These are phyloP conservation scores for Leccinum incarnatum DNA, from an alignment of 768 basidiomycete species.

Conservation along the genomic window DNA sequence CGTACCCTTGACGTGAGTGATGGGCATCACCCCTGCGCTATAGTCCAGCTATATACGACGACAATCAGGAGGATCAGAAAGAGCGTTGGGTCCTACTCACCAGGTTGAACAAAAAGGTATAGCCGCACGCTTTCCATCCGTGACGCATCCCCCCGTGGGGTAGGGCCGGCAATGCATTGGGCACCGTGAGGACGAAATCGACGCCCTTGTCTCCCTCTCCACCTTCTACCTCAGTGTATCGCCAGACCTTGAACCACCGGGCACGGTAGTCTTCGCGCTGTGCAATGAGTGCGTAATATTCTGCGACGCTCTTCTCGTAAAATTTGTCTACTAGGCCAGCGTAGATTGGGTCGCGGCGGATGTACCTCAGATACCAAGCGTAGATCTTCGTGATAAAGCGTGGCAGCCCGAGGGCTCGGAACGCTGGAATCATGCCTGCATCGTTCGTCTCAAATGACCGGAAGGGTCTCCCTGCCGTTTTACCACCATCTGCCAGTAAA, in stretches of 20 bases:
- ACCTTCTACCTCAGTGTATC: slow-evolving; percentile 23
- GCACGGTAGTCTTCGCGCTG: slow-evolving; percentile 43
- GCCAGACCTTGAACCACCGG: slow-evolving; percentile 38
- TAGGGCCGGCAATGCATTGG: slow-evolving; percentile 59
- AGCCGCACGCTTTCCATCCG: slow-evolving; percentile 58
- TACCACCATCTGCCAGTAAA: slow-evolving; percentile 49
- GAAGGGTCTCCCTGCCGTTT: slow-evolving; percentile 35
- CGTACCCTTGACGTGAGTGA: slow-evolving; percentile 36
- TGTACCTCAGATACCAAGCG: slow-evolving; percentile 49
- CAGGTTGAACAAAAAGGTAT: slow-evolving; percentile 67
- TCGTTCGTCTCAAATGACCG: slow-evolving; percentile 46
- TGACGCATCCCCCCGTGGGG: slow-evolving; percentile 51
- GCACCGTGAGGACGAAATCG: slow-evolving; percentile 63
- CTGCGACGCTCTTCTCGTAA: slow-evolving; percentile 46
- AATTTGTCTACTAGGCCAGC: slow-evolving; percentile 52
- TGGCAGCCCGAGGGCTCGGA: slow-evolving; percentile 44
- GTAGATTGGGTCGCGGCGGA: slow-evolving; percentile 50
- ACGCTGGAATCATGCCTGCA: slow-evolving; percentile 41
- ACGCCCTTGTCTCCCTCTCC: slow-evolving; percentile 40
- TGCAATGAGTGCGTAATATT: slow-evolving; percentile 49
- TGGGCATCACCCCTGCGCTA: slow-evolving; percentile 45
- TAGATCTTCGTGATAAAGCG: slow-evolving; percentile 46
- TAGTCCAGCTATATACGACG: slow-evolving; percentile 40
- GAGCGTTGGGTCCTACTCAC: slow-evolving; percentile 33
- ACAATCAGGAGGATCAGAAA: background rate